Percentiles rank a stretch among this genome's conserved stretches.
Conservation (phyloP, 768 basidiomycete species). For the Boletus insuetus region DNA sequence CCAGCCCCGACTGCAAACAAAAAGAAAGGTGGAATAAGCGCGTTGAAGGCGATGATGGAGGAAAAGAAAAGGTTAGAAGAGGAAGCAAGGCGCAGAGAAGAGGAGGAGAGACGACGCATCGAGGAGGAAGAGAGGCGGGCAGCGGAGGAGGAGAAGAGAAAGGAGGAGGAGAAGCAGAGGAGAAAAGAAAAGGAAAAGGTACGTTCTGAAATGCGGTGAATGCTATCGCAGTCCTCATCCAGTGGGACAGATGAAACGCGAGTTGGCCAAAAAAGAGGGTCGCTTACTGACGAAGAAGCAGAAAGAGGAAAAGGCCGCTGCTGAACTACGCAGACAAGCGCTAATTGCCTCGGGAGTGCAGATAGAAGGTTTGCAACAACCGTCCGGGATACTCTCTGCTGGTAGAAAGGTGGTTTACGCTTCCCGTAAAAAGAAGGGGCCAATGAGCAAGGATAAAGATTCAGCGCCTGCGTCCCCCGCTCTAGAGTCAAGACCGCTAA, state of each 20-base stretch:
- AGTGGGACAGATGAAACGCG: constrained; percentile 72
- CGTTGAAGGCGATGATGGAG: constrained; percentile 88
- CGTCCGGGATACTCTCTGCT: constrained; percentile 37
- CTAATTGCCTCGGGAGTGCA: constrained; percentile 85
- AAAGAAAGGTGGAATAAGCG: constrained; percentile 79
- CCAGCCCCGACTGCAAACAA: constrained; percentile 45
- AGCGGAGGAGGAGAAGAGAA: constrained; percentile 73
- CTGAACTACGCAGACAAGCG: constrained; percentile 88
- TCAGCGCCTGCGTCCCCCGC: constrained; percentile 43
- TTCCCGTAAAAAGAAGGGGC: constrained; percentile 76
- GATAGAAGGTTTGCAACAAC: constrained; percentile 83
- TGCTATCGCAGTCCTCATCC: neutral
- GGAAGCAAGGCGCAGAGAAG: constrained; percentile 65
- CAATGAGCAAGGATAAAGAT: constrained; percentile 41
- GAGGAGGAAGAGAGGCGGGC: constrained; percentile 85
- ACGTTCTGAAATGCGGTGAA: neutral
- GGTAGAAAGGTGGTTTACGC: constrained; percentile 80
- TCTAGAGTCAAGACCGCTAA: constrained; percentile 52
- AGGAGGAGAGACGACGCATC: constrained; percentile 76
- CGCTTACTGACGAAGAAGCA: constrained; percentile 95
- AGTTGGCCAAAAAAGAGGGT: constrained; percentile 91
- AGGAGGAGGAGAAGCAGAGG: constrained; percentile 80
- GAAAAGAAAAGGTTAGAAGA: constrained; percentile 88
- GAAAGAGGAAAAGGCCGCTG: constrained; percentile 87
- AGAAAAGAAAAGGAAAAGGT: constrained; percentile 91